Base-by-base conservation (phyloP, 257 asterid genomes). In the Solanum pinnatisectum region DNA sequence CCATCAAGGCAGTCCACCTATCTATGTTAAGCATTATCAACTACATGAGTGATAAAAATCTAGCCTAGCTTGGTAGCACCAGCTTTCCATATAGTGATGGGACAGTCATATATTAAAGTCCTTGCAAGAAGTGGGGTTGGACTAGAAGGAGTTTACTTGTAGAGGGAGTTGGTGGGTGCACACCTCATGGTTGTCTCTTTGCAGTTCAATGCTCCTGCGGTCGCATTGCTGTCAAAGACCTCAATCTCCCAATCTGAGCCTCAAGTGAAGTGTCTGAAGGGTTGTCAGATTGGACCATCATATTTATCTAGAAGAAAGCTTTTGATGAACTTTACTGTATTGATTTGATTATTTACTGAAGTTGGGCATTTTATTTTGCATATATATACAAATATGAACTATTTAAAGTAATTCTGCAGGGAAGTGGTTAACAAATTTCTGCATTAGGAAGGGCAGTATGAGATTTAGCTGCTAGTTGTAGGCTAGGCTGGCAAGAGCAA, bases 401-500 rank as follows among this genome's bases (percentile, higher is more conserved):
- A 33, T 44, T 87, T 77, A n/a, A 78, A 73, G 59, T 73, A 87
- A 49, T 36, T 88, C 72, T 88, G 30, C 87, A 93, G 98, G 97
- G 94, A 84, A 95, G 91, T 90, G 96, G 95, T 40, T 90, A 85
- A 89, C 98, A 93, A 88, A 94, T 95, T 90, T 88, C 96, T 15
- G 97, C 94, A 91, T 81, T 96, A 12, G 95, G 96, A 87, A 94
- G 98, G 91, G 95, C 93, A 87, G 89, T 95, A 86, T 92, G 98
- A 92, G 99, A 95, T 91, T 91, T 98, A 88, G 98, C 98, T 86
- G 87, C 98, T 84, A 96, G 98, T 88, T 98, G 97, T 36, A 95
- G 94, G 98, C 98, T 95, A 91, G 98, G 97, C 60, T 96, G 99
- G 99, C 97, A 93, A 89, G 93, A 84, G 52, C 99, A 94, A 79